Evolutionary conservation across 495 filamentous ascomycete genomes (phyloP), one percentile per base, ranked within the genome.

Genomic region (Penicillium silybi): DNA sequence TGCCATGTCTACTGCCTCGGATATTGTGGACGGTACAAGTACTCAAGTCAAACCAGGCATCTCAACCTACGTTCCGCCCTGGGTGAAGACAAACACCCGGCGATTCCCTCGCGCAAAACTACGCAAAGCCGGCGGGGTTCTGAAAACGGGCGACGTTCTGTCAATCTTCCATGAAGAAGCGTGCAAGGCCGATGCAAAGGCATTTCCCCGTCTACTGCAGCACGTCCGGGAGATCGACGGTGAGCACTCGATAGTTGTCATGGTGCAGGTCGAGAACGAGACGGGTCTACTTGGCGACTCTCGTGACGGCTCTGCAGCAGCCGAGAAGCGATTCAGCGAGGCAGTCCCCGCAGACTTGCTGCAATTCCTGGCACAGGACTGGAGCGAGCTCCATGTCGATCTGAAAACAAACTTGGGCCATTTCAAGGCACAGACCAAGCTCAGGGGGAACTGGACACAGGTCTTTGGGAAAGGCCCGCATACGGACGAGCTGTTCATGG

Each of bases 211-310:
- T 4, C 57, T 79, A 6, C 68, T 76, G 64, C 37, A 41, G 15
- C 72, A 77, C 39, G 19, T 75, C 9, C 67, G 63, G 35, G 61
- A 74, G n/a, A 26, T 74, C 4, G 75, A 79, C 44, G 59, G 55
- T 22, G 53, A 54, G 10, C 64, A 75, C 45, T 66, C 58, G 4
- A 77, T 74, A 3, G 71, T 78, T 6, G 48, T 77, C n/a, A 77
- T 77, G 75, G 67, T 74, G n/a, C 75, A 78, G 60, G 73, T 78
- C 23, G 70, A 79, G 63, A 78, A 77, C 45, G 76, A 78, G 60
- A 59, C 60, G 1, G 74, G 75, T 4, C 47, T 79, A 23, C 57
- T 78, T 10, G 70, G 73, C 3, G 75, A 78, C 35, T 76, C 74
- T 10, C 59, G 76, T 39, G 75, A 79, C 55, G 58, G 68, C 13